A percentile compares a stretch with the other conserved stretches of the same genome.
Evolutionary conservation across 1,139 yeast genomes (phyloP).

Genomic region (Kurtzmaniella quercitrusa): DNA sequence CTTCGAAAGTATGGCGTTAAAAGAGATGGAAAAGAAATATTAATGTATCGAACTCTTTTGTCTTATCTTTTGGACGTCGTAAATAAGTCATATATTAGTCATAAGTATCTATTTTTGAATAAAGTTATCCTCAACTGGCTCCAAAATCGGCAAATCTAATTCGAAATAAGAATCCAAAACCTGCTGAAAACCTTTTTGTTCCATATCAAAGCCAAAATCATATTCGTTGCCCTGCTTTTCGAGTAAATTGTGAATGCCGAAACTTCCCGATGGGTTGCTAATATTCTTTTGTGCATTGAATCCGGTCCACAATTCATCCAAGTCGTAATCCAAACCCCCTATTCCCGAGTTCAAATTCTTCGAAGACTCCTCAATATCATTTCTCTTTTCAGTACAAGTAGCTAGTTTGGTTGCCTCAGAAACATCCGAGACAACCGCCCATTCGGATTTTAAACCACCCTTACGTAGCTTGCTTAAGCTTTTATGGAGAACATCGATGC

Average conservation of each 20-base stretch:
- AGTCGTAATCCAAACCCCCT: neutral
- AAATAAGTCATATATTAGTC: neutral
- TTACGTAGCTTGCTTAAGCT: slow-evolving; percentile 14
- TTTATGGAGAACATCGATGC: slow-evolving; percentile 23
- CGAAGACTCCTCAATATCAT: neutral
- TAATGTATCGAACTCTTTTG: neutral
- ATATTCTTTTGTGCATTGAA: neutral
- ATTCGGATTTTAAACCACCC: slow-evolving; percentile 1
- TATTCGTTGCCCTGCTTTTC: neutral
- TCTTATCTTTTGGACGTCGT: neutral
- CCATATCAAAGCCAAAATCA: slow-evolving; percentile 3
- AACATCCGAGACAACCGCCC: slow-evolving; percentile 5
- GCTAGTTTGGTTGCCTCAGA: slow-evolving; percentile 3
- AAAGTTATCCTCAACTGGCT: neutral
- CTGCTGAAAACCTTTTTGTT: slow-evolving; percentile 3
- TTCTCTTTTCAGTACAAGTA: neutral
- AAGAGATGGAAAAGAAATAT: neutral
- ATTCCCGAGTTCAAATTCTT: neutral
- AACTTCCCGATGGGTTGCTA: neutral
- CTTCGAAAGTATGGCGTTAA: no score
- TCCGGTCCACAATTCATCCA: neutral
- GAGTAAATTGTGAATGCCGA: neutral
- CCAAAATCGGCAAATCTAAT: neutral
- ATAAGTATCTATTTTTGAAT: neutral
- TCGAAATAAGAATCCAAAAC: slow-evolving; percentile 4